Base-by-base conservation (phyloP, 2,329 filamentous ascomycete genomes). In the Hymenoscyphus occultus region DNA sequence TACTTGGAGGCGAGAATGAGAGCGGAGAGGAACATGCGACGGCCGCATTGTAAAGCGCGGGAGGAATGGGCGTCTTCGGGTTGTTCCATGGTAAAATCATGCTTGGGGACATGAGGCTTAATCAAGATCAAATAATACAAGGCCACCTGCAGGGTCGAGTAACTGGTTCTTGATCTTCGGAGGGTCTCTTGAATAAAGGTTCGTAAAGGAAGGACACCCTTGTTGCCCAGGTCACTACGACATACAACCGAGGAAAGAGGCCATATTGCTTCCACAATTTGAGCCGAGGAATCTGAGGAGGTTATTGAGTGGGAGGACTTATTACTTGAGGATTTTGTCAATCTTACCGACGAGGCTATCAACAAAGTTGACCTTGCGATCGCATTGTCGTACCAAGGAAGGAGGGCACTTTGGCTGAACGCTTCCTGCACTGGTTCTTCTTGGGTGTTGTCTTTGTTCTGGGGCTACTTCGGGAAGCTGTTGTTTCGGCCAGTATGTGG, bases 181-280 rank as follows among this genome's bases (percentile, higher is more conserved):
- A 99, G 83, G 22, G 95, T 98, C 83, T 98, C 95, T 79, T 98
- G 93, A 73, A 99, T 98, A 77, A 98, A 99, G 62, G 90, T 96
- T 71, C 93, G 91, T 73, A 99, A 83, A 66, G 94, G 93, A 70
- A 99, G 82, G 67, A 97, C 91, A 61, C 90, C 87, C 76, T 90
- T 92, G 75, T 84, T 84, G 66, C 86, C 88, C 69, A 85, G 81
- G 75, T 94, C 91, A 72, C 84, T 88, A 73, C 89, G 88, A 77
- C 90, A 91, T 65, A 90, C 85, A 42, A 90, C 87, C 65, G 92
- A 93, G 63, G 94, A 96, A 56, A 94, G 84, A 57, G 95, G 93
- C 95, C 95, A 99, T 74, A 99, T 97, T 62, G 91, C 91, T 81
- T 97, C 93, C 60, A 99, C 93, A 78, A 98, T 96, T 78, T 97